A percentile compares a stretch with the other conserved stretches of the same genome.
Evolutionary conservation across 1,284 basidiomycete genomes (phyloP).

Genomic region (Kwoniella shivajii): DNA sequence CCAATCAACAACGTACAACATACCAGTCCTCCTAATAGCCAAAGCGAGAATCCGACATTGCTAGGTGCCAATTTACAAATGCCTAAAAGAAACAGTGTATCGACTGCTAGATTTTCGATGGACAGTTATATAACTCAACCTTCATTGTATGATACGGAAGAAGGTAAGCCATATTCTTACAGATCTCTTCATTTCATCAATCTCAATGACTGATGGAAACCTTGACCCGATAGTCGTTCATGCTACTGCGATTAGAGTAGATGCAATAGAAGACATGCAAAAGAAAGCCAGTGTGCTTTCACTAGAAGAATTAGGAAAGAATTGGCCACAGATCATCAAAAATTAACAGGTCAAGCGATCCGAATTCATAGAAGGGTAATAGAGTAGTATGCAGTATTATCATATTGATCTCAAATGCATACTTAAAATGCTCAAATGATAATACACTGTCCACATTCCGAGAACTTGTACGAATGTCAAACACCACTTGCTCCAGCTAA

Average conservation of each 20-base stretch:
- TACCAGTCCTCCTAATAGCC: too few species aligned
- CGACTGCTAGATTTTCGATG: conserved; percentile 1
- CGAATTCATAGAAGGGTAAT: background rate
- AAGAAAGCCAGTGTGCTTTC: conserved; percentile 10
- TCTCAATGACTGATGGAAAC: background rate
- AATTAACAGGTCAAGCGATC: background rate
- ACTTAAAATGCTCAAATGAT: background rate
- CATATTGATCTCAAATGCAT: background rate
- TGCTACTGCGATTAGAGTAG: conserved; percentile 8
- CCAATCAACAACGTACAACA: too few species aligned
- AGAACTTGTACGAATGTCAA: background rate
- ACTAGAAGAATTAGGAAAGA: conserved; percentile 6
- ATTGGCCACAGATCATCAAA: background rate
- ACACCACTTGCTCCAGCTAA: conserved; percentile 2
- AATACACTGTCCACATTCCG: background rate
- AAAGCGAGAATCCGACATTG: too few species aligned
- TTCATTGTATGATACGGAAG: conserved; percentile 9
- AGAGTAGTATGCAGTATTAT: background rate
- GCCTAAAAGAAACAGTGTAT: background rate
- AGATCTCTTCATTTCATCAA: background rate
- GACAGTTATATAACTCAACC: conserved; percentile 5
- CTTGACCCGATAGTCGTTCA: background rate
- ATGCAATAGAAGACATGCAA: conserved; percentile 10
- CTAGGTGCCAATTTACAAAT: background rate
- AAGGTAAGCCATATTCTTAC: conserved; percentile 2